These are phyloP conservation scores for Mycena epipterygia DNA, from an alignment of 768 basidiomycete genomes.

Conservation along the genomic window DNA sequence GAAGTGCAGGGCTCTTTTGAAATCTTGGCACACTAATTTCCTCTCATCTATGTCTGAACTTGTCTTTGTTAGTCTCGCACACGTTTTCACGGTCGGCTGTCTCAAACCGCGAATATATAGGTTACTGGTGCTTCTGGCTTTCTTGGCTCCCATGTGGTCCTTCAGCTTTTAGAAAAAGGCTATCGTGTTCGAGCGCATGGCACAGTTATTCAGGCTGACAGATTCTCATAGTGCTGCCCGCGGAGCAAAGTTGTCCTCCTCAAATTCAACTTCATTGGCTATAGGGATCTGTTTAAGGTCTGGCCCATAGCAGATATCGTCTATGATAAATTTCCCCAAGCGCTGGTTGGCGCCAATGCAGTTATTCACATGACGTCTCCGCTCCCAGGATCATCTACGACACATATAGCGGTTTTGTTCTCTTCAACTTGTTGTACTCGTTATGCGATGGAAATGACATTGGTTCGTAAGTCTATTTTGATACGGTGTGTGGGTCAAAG, in stretches of 20 bases:
- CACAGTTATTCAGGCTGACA: background rate
- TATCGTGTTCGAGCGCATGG: conserved; percentile 42
- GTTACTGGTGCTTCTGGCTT: conserved; percentile 47
- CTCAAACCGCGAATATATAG: conserved; percentile 13
- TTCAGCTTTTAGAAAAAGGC: no score
- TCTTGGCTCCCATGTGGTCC: conserved; percentile 41
- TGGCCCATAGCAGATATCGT: conserved; percentile 41
- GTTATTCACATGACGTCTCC: conserved; percentile 57
- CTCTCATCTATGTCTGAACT: background rate
- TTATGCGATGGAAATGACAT: no score
- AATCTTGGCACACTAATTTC: background rate
- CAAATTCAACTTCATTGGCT: conserved; percentile 15
- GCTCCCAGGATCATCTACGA: no score
- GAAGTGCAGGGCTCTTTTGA: no score
- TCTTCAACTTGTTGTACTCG: no score
- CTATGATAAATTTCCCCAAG: conserved; percentile 54
- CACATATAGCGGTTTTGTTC: no score
- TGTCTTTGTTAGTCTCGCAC: background rate
- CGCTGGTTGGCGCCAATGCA: conserved; percentile 60
- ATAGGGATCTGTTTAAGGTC: conserved; percentile 37
- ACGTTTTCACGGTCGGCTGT: background rate
- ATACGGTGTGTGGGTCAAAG: no score
- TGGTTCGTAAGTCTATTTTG: no score
- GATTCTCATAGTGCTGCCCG: conserved; percentile 38
- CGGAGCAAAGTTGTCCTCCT: conserved; percentile 36